phyloP scores from a whole-genome alignment of 768 basidiomycete species.

The Sistotremastrum niveocremeum region DNA sequence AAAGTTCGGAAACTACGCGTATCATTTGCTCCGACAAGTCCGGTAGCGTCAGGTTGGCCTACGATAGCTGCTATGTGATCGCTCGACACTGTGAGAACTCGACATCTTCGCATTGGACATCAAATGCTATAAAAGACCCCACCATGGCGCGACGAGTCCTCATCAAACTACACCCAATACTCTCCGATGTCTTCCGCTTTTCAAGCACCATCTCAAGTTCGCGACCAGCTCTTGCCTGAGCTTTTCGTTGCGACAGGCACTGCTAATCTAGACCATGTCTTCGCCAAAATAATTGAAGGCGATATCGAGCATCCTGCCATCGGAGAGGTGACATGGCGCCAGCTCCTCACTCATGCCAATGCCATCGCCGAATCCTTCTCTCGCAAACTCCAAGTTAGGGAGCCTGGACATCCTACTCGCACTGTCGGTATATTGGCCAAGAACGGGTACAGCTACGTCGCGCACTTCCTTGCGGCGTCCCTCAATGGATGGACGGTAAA shows the following conservation, averaged over 20 bases:
- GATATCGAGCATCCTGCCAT: neutral
- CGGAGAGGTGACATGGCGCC: neutral
- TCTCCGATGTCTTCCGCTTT: too few relatives aligned
- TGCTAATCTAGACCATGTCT: neutral
- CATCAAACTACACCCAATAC: too few relatives aligned
- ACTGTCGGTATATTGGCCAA: neutral
- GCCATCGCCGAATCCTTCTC: neutral
- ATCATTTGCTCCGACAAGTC: too few relatives aligned
- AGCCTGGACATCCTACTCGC: neutral
- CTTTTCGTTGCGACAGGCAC: neutral
- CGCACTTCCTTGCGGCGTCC: neutral
- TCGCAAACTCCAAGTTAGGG: neutral
- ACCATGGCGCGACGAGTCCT: too few relatives aligned
- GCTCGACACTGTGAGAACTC: too few relatives aligned
- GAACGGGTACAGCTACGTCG: conserved; percentile 1
- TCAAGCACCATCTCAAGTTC: neutral
- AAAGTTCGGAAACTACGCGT: too few relatives aligned
- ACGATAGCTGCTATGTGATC: too few relatives aligned
- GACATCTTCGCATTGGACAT: too few relatives aligned
- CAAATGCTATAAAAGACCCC: too few relatives aligned
- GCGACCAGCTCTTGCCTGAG: neutral
- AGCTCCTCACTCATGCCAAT: neutral
- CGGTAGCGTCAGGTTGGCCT: too few relatives aligned
- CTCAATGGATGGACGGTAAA: conserved; percentile 4
- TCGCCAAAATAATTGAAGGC: neutral